Conservation (phyloP, 495 filamentous ascomycete genomes). For the Penicillium nucicola region DNA sequence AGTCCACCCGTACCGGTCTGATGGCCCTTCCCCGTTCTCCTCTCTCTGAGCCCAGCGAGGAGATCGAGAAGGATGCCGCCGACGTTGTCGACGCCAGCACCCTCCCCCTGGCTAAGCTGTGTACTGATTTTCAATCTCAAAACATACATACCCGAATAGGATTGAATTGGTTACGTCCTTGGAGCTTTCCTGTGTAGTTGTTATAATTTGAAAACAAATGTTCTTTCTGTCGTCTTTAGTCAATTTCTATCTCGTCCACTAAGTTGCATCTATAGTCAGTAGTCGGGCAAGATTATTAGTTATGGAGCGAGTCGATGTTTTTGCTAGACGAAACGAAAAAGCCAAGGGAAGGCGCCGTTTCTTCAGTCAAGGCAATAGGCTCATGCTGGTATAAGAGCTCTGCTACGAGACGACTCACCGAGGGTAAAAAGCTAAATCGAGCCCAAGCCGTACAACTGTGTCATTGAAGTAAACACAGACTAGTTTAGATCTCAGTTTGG, state of each 20-base stretch:
- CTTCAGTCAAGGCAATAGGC: no score
- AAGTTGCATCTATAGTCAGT: no score
- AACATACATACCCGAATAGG: constrained; percentile 24
- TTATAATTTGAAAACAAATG: constrained; percentile 1
- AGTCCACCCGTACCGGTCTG: constrained; percentile 88
- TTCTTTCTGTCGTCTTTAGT: background rate
- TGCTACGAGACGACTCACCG: no score
- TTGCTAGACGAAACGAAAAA: no score
- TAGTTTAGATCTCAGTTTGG: background rate
- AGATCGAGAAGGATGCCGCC: constrained; percentile 76
- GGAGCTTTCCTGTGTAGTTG: constrained; percentile 10
- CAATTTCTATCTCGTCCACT: no score
- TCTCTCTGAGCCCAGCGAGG: constrained; percentile 68
- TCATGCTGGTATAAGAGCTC: no score
- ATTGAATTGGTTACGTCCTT: constrained; percentile 14
- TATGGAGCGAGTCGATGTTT: no score
- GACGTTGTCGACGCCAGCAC: constrained; percentile 90
- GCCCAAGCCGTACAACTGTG: no score
- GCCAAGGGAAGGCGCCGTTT: no score
- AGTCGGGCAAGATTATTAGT: no score
- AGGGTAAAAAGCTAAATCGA: no score
- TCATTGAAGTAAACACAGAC: no score
- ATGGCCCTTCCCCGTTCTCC: constrained; percentile 96
- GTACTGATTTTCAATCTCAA: constrained; percentile 9
- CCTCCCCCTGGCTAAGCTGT: constrained; percentile 81